phyloP scores from a whole-genome alignment of 352 stramenopile genomes.

The Plasmopara viticola region DNA sequence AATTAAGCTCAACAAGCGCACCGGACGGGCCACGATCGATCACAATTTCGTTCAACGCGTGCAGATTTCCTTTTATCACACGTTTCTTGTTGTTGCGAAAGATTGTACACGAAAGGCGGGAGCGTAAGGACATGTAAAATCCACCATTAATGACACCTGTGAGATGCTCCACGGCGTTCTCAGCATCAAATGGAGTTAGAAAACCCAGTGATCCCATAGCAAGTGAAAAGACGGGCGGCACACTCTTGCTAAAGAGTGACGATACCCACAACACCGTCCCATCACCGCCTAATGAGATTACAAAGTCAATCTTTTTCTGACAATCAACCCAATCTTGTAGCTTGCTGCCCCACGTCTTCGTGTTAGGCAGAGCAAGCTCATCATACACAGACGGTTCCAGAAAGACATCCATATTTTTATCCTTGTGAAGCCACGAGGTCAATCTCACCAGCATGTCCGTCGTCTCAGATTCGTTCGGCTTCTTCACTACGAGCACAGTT shows the following conservation, averaged over 20 bases:
- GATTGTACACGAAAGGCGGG: constrained; percentile 66
- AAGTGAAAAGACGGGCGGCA: constrained; percentile 93
- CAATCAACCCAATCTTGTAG: constrained; percentile 56
- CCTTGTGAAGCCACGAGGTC: constrained; percentile 61
- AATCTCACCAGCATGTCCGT: constrained; percentile 64
- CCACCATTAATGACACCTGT: constrained; percentile 69
- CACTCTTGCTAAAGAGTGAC: constrained; percentile 83
- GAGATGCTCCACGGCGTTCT: constrained; percentile 60
- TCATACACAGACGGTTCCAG: constrained; percentile 72
- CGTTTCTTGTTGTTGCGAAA: constrained; percentile 49
- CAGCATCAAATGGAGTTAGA: constrained; percentile 90
- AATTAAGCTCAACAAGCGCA: constrained; percentile 93
- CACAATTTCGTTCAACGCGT: constrained; percentile 98
- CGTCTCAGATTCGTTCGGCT: constrained; percentile 76
- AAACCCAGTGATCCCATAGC: constrained; percentile 95
- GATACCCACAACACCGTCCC: constrained; percentile 89
- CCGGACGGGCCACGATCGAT: constrained; percentile 91
- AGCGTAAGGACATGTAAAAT: constrained; percentile 81
- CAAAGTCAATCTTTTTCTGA: constrained; percentile 86
- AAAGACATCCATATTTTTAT: constrained; percentile 67
- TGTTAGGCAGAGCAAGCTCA: constrained; percentile 46
- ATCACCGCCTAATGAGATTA: constrained; percentile 93
- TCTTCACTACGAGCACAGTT: constrained; percentile 84
- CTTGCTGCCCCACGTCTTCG: constrained; percentile 57
- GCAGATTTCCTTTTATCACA: constrained; percentile 59